A percentile compares a stretch with the other conserved stretches of the same genome.
These are phyloP conservation scores for Pichia sp. DNA, from an alignment of 1,139 yeast genomes.

Conservation along the genomic window DNA sequence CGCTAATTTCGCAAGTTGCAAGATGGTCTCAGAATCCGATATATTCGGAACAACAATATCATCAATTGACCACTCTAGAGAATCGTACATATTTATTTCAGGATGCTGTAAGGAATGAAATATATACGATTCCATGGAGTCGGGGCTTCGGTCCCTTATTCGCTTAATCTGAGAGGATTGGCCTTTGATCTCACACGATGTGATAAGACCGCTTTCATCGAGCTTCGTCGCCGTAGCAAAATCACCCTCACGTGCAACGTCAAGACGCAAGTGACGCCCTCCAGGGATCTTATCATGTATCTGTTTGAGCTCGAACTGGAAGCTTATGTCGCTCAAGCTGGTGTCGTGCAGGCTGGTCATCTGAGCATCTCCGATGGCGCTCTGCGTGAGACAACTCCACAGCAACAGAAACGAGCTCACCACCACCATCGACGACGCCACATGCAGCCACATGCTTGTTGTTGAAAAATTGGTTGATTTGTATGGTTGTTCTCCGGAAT, in stretches of 20 bases:
- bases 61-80: constrained; percentile 52
- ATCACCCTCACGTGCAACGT: constrained; percentile 20
- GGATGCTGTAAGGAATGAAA: constrained; percentile 53
- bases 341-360: background rate
- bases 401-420: background rate
- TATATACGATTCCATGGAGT: constrained; percentile 60
- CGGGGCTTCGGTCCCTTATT: constrained; percentile 56
- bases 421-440: background rate
- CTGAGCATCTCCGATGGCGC: background rate
- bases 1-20: constrained; percentile 78
- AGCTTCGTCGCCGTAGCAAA: background rate
- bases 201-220: constrained; percentile 7
- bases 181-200: constrained; percentile 8
- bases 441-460: background rate
- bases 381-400: constrained; percentile 1
- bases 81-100: constrained; percentile 37
- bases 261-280: constrained; percentile 25
- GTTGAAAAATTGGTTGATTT: background rate
- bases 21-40: constrained; percentile 64
- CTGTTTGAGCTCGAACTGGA: constrained; percentile 23
- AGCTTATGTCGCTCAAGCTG: background rate
- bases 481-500: background rate
- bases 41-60: constrained; percentile 64
- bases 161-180: constrained; percentile 37
- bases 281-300: constrained; percentile 27